These are phyloP conservation scores for Talaromyces rugulosus DNA, from an alignment of 2,329 filamentous ascomycete species.

Conservation along the genomic window DNA sequence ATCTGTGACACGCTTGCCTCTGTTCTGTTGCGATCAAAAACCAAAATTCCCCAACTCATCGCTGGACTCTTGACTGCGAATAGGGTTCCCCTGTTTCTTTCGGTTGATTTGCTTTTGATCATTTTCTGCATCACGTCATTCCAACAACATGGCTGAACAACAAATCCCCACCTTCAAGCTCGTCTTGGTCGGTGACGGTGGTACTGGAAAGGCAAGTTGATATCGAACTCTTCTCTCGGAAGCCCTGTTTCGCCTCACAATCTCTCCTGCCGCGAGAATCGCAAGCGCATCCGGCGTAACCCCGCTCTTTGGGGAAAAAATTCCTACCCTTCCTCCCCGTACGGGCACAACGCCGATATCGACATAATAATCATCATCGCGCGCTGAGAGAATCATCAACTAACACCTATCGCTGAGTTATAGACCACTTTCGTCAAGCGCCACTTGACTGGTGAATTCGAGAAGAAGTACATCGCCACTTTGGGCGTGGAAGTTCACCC, in stretches of 20 bases:
- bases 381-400: constrained; percentile 1
- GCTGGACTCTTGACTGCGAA: not conserved
- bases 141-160: constrained; percentile 58
- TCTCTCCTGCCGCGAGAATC: not conserved
- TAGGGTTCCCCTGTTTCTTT: constrained; percentile 12
- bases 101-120: constrained; percentile 13
- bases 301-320: constrained; percentile 6
- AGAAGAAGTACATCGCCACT: constrained; percentile 99
- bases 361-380: not conserved
- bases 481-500: constrained; percentile 99
- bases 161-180: constrained; percentile 91
- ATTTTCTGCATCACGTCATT: constrained; percentile 19
- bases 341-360: not conserved
- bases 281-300: constrained; percentile 10
- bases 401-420: not conserved
- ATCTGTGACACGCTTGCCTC: constrained; percentile 16
- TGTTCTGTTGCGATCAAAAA: constrained; percentile 8
- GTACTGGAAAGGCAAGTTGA: constrained; percentile 90
- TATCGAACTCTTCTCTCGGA: constrained; percentile 10
- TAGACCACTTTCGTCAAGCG: constrained; percentile 99
- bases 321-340: not conserved
- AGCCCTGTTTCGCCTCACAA: not conserved
- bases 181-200: constrained; percentile 97
- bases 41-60: not conserved
- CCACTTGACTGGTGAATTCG: constrained; percentile 98